Conservation (phyloP, 768 basidiomycete genomes). For the Lepiota venenata region DNA sequence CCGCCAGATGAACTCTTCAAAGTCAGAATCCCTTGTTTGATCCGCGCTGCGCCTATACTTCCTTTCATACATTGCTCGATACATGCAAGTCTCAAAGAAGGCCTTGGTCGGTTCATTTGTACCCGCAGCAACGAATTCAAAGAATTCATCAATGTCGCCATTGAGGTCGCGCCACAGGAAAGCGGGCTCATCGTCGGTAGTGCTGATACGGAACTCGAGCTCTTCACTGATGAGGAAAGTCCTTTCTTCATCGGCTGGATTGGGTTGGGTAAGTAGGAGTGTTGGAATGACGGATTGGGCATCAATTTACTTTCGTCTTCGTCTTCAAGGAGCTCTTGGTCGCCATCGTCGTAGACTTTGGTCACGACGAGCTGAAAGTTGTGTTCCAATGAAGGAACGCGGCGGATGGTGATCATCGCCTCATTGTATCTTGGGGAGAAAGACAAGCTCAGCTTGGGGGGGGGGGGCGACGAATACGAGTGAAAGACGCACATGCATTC, state of each 20-base stretch:
- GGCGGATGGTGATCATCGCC: conserved; percentile 90
- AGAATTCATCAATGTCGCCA: conserved; percentile 90
- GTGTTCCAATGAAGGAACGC: conserved; percentile 72
- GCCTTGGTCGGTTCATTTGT: conserved; percentile 80
- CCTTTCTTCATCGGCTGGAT: conserved; percentile 87
- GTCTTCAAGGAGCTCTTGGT: conserved; percentile 91
- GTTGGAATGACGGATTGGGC: neutral
- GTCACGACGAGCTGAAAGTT: conserved; percentile 92
- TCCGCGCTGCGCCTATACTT: conserved; percentile 78
- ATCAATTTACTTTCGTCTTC: conserved; percentile 78
- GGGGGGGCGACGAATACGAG: neutral
- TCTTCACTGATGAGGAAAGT: conserved; percentile 90
- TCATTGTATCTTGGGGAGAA: conserved; percentile 79
- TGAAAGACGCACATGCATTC: conserved; percentile 86
- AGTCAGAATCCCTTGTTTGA: conserved; percentile 57
- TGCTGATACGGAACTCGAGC: conserved; percentile 78
- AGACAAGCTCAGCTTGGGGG: conserved; percentile 4
- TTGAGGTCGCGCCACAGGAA: conserved; percentile 92
- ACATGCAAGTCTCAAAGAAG: conserved; percentile 93
- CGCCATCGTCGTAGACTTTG: conserved; percentile 96
- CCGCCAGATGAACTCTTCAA: conserved; percentile 83
- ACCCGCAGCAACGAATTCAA: conserved; percentile 83
- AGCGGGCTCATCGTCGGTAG: conserved; percentile 71
- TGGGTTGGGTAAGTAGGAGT: neutral
- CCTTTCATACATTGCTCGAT: conserved; percentile 95